Conservation (phyloP, 208 protist genomes). For the Trypanosoma avium region DNA sequence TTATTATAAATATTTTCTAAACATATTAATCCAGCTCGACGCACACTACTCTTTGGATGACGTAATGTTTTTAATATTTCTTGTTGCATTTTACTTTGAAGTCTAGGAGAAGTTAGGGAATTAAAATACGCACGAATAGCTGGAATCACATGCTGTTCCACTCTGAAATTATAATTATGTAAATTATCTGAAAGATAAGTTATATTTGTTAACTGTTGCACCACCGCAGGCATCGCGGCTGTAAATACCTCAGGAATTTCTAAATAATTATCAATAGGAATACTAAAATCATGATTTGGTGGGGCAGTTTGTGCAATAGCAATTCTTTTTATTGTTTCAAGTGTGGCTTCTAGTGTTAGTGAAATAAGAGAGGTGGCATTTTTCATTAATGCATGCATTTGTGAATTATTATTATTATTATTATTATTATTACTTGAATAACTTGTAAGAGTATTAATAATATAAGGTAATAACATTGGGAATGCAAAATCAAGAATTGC, state of each 20-base stretch:
- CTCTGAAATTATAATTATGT: conserved; percentile 70
- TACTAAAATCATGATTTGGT: conserved; percentile 76
- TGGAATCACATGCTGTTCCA: conserved; percentile 72
- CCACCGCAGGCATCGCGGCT: conserved; percentile 76
- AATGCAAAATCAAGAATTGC: conserved; percentile 84
- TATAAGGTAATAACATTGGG: conserved; percentile 54
- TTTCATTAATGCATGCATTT: conserved; percentile 30
- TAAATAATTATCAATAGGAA: conserved; percentile 71
- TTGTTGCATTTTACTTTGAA: conserved; percentile 84
- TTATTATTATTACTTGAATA: no score
- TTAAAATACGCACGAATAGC: conserved; percentile 77
- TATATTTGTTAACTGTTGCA: conserved; percentile 81
- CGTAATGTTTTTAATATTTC: conserved; percentile 76
- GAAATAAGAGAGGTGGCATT: conserved; percentile 51
- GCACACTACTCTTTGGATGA: conserved; percentile 72
- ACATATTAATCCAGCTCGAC: conserved; percentile 58
- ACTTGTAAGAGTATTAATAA: conserved; percentile 55
- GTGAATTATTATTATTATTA: no score
- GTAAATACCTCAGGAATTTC: conserved; percentile 79
- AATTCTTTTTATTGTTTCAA: conserved; percentile 74
- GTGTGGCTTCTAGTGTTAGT: conserved; percentile 62
- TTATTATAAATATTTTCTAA: conserved; percentile 90
- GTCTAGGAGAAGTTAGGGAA: conserved; percentile 65
- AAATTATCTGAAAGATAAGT: conserved; percentile 59
- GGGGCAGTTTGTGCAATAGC: conserved; percentile 65